phyloP scores from a whole-genome alignment of 2,329 filamentous ascomycete genomes.

The Colletotrichum sansevieriae region DNA sequence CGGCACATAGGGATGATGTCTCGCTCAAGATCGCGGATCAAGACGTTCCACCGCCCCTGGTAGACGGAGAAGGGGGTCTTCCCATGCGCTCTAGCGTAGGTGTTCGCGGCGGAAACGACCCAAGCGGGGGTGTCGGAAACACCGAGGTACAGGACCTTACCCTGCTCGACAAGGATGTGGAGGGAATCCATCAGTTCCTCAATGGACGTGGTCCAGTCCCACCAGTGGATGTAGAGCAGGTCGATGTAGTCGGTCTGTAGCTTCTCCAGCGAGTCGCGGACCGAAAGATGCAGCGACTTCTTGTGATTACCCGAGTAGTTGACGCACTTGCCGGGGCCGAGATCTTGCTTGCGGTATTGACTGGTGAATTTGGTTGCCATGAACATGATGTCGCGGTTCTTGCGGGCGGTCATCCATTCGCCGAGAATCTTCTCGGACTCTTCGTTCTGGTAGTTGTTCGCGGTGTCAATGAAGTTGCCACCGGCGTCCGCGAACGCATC shows the following conservation, averaged over 20 bases:
- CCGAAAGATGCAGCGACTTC: conserved; percentile 56
- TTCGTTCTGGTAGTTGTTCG: conserved; percentile 69
- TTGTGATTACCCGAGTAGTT: conserved; percentile 61
- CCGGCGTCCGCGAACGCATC: conserved; percentile 69
- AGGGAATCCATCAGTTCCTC: conserved; percentile 58
- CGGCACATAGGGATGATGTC: conserved; percentile 59
- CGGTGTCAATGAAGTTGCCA: conserved; percentile 78
- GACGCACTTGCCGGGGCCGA: conserved; percentile 51
- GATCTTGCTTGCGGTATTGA: conserved; percentile 56
- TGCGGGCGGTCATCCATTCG: conserved; percentile 65
- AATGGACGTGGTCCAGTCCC: conserved; percentile 58
- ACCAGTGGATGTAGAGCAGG: conserved; percentile 60
- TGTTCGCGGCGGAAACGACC: conserved; percentile 55
- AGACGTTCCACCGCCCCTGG: conserved; percentile 55
- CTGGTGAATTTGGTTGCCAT: conserved; percentile 70
- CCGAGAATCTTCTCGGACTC: conserved; percentile 70
- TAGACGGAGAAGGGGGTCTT: conserved; percentile 55
- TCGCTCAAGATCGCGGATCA: conserved; percentile 54
- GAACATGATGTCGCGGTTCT: conserved; percentile 66
- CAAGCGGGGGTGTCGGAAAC: conserved; percentile 56
- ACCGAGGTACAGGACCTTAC: conserved; percentile 58
- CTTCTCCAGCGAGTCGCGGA: conserved; percentile 59
- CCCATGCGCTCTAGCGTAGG: conserved; percentile 52
- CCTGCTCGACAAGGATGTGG: conserved; percentile 55
- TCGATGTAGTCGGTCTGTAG: conserved; percentile 61